Evolutionary conservation across 805 yeast species (phyloP).

Genomic region (Yarrowia sp.): DNA sequence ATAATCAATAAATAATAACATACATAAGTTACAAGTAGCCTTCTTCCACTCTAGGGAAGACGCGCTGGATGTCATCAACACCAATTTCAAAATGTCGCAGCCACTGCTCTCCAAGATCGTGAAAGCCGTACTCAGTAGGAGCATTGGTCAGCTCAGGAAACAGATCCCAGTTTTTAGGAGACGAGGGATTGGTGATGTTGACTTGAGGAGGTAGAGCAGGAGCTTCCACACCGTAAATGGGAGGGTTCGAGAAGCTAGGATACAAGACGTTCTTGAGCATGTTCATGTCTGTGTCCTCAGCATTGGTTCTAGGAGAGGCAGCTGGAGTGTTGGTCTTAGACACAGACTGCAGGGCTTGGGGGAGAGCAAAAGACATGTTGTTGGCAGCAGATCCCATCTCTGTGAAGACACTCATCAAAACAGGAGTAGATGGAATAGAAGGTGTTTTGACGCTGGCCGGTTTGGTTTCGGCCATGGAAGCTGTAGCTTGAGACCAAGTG

Average conservation of each 20-base stretch:
- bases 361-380: background rate
- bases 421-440: constrained; percentile 16
- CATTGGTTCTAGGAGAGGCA: background rate
- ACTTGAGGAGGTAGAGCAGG: background rate
- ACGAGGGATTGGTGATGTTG: background rate
- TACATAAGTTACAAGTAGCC: background rate
- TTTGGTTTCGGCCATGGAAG: background rate
- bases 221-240: background rate
- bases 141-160: constrained; percentile 16
- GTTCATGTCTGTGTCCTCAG: background rate
- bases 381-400: background rate
- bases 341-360: constrained; percentile 6
- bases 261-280: constrained; percentile 7
- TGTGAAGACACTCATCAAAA: constrained; percentile 12
- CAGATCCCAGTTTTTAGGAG: constrained; percentile 19
- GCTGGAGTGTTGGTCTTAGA: constrained; percentile 9
- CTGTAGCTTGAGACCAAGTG: constrained; percentile 20
- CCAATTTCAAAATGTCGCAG: constrained; percentile 22
- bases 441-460: constrained; percentile 1
- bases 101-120: constrained; percentile 25
- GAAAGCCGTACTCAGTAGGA: constrained; percentile 13
- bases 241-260: constrained; percentile 17
- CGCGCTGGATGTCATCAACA: constrained; percentile 15
- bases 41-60: constrained; percentile 13
- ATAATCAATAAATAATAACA: too few species aligned